A percentile compares a stretch with the other conserved stretches of the same genome.
Evolutionary conservation across 1,284 basidiomycete genomes (phyloP).

Genomic region (Trichosporon faecale): DNA sequence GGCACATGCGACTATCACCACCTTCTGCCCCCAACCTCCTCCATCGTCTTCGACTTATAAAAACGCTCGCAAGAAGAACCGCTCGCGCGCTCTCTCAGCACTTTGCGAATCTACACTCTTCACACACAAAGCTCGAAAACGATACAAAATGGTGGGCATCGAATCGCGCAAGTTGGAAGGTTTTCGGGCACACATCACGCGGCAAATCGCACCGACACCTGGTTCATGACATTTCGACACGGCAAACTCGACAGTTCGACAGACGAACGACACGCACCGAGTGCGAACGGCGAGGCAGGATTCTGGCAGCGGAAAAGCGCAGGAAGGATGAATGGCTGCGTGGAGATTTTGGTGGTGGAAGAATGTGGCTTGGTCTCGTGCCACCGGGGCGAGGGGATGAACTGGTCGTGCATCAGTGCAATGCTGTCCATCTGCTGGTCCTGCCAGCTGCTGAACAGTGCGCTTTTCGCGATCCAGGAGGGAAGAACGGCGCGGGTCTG

Average conservation of each 20-base stretch:
- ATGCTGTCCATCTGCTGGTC: neutral
- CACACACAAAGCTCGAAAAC: constrained; percentile 11
- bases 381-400: neutral
- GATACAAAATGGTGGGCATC: constrained; percentile 11
- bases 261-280: neutral
- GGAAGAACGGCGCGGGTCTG: neutral
- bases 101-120: constrained; percentile 2
- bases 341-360: neutral
- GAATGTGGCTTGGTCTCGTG: constrained; percentile 1
- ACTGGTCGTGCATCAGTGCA: neutral
- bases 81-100: constrained; percentile 10
- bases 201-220: neutral
- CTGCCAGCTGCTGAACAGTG: neutral
- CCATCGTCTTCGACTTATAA: constrained; percentile 7
- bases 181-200: neutral
- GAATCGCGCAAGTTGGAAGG: neutral
- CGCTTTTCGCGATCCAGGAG: neutral
- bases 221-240: constrained; percentile 4
- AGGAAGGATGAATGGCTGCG: neutral
- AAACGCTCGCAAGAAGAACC: constrained; percentile 11
- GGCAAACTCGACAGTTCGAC: neutral
- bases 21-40: neutral
- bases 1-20: constrained; percentile 5
- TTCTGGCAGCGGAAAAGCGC: neutral
- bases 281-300: neutral